Evolutionary conservation across 306 rosid species (phyloP), one percentile per base, ranked within the genome.

Genomic region (Dalbergia cultrata): DNA sequence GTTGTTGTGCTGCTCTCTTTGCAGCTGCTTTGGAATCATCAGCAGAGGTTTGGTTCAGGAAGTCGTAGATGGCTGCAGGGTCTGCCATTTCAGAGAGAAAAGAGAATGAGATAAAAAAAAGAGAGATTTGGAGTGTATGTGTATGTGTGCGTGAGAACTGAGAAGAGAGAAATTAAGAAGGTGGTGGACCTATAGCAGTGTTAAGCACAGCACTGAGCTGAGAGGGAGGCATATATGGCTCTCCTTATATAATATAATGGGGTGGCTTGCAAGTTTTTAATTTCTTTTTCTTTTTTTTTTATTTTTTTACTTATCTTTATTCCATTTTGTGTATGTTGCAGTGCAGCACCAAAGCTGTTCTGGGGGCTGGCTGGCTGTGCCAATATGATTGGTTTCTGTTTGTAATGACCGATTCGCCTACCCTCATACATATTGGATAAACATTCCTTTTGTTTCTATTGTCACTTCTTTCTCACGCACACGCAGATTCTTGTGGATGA

Each of bases 21-120:
- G 58, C 43, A 69, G 1, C 56, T 52, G 74, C 22, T 68, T 21
- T 22, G n/a, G 82, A 70, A 33, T 69, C 66, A 9, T 26, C 33
- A 39, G 79, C 10, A 6, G 87, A 67, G 6, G 81, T 26, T 5
- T 76, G 82, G 41, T 72, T 83, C 13, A 74, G 70, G 59, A 89
- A 91, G 8, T 89, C 90, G 59, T 86, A 84, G 2, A 85, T 67
- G 43, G 85, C 72, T 33, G 84, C n/a, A 34, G 85, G 89, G 7
- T 87, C 91, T 66, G 84, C 90, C 91, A 91, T 90, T 65, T 74
- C 31, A 13, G 14, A 9, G 21, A 59, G 60, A 65, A 9, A 39
- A 3, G n/a, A 1, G 39, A 37, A n/a, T n/a, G 3, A 50, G 43
- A 7, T 6, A 13, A 22, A 5, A 13, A 22, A 5, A 33, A 5